Evolutionary conservation across 257 asterid species (phyloP).

Genomic region (Solanum commersonii): DNA sequence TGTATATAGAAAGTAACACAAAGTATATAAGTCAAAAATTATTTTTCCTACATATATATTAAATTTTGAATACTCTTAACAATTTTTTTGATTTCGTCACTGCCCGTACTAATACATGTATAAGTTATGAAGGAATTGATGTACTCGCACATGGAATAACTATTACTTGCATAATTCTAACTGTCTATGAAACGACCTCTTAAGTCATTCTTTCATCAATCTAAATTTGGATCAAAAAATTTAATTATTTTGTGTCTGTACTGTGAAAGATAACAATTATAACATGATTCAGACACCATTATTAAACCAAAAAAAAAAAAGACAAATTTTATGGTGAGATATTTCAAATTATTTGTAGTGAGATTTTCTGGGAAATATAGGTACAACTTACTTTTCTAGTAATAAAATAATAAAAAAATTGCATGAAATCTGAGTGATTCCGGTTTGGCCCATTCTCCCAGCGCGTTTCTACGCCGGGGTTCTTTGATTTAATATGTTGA

Average conservation of each 20-base stretch:
- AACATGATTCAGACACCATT: background rate
- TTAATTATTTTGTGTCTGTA: background rate
- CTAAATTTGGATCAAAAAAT: background rate
- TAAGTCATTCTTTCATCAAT: background rate
- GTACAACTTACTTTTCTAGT: background rate
- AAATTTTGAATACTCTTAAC: background rate
- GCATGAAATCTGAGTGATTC: background rate
- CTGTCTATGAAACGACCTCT: background rate
- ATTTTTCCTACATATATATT: too few species aligned
- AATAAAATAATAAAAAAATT: background rate
- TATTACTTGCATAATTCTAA: background rate
- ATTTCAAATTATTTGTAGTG: background rate
- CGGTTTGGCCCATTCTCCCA: conserved; percentile 4
- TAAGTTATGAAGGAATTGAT: background rate
- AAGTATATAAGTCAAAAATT: too few species aligned
- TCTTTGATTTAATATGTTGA: conserved; percentile 4
- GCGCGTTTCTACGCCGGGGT: conserved; percentile 22
- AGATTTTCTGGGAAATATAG: background rate
- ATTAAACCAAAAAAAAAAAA: background rate
- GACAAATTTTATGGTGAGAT: background rate
- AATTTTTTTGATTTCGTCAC: background rate
- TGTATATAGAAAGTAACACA: background rate
- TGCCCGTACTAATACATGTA: background rate
- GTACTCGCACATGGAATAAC: background rate
- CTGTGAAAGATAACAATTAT: background rate